Conservation (phyloP, 164 flowering plant genomes). For the Tetrastigma voinierianum region DNA sequence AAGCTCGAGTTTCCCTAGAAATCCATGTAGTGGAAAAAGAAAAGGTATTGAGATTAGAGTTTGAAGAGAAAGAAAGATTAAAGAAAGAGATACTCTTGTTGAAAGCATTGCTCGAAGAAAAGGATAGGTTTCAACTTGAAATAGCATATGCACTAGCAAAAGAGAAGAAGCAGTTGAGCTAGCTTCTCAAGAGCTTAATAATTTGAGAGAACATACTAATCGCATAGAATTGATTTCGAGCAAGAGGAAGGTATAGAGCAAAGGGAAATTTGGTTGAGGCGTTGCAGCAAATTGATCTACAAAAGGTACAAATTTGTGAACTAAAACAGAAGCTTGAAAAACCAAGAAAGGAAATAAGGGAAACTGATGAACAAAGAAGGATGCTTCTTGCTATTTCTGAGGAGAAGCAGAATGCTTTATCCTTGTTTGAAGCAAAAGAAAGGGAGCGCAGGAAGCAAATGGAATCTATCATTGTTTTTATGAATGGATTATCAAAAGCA, state of each 20-base stretch:
- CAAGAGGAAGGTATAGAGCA: slow-evolving; percentile 28
- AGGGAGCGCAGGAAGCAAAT: slow-evolving; percentile 43
- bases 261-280: slow-evolving; percentile 35
- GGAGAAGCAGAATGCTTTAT: slow-evolving; percentile 32
- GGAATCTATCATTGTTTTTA: slow-evolving; percentile 26
- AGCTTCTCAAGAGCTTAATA: slow-evolving; percentile 34
- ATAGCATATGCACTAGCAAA: slow-evolving; percentile 24
- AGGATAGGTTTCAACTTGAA: slow-evolving; percentile 44
- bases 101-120: slow-evolving; percentile 36
- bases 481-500: slow-evolving; percentile 26
- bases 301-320: slow-evolving; percentile 24
- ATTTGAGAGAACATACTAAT: slow-evolving; percentile 25
- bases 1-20: slow-evolving; percentile 34
- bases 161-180: slow-evolving; percentile 37
- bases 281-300: slow-evolving; percentile 24
- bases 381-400: slow-evolving; percentile 26
- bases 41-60: slow-evolving; percentile 22
- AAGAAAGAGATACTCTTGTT: slow-evolving; percentile 33
- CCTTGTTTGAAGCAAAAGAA: slow-evolving; percentile 34
- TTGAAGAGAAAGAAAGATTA: slow-evolving; percentile 44
- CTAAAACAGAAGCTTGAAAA: slow-evolving; percentile 40
- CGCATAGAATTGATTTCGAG: slow-evolving; percentile 26
- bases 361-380: slow-evolving; percentile 31
- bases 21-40: slow-evolving; percentile 31
- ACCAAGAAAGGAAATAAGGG: slow-evolving; percentile 23